phyloP scores from a whole-genome alignment of 305 asterid genomes.

The Petunia hybrid region DNA sequence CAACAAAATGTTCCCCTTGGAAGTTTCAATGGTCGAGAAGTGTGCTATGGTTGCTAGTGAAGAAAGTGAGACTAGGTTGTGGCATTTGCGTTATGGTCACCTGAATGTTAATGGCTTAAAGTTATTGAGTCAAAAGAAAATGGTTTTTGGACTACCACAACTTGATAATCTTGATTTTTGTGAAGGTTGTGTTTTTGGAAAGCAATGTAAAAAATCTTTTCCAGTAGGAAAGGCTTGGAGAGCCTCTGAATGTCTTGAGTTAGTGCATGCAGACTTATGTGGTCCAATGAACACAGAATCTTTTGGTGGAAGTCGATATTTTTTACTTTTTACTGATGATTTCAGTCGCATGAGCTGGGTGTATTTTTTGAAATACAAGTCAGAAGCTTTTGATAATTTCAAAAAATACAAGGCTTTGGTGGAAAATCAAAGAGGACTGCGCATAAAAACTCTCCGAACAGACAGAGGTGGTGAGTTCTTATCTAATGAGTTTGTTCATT shows the following conservation, averaged over 20 bases:
- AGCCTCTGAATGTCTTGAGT: neutral
- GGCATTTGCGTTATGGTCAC: neutral
- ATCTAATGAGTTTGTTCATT: neutral
- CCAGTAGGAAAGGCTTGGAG: neutral
- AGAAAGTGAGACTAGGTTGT: no score
- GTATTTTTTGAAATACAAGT: conserved; percentile 3
- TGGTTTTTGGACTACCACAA: neutral
- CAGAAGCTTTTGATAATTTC: neutral
- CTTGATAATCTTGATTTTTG: neutral
- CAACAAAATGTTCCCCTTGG: no score
- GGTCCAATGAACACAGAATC: neutral
- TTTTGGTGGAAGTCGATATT: neutral
- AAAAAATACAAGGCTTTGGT: conserved; percentile 1
- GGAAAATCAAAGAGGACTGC: neutral
- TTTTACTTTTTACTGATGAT: neutral
- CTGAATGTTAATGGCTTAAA: neutral
- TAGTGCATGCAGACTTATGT: no score
- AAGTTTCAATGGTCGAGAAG: no score
- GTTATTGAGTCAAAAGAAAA: neutral
- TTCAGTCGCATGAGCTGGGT: conserved; percentile 6
- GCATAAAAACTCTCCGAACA: neutral
- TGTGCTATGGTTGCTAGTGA: no score
- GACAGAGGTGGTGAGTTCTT: neutral
- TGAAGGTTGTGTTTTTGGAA: neutral
- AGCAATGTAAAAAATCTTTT: neutral